Percentiles rank a stretch among this genome's conserved stretches.
Conservation (phyloP, 257 asterid species). For the Solanum tarijense region DNA sequence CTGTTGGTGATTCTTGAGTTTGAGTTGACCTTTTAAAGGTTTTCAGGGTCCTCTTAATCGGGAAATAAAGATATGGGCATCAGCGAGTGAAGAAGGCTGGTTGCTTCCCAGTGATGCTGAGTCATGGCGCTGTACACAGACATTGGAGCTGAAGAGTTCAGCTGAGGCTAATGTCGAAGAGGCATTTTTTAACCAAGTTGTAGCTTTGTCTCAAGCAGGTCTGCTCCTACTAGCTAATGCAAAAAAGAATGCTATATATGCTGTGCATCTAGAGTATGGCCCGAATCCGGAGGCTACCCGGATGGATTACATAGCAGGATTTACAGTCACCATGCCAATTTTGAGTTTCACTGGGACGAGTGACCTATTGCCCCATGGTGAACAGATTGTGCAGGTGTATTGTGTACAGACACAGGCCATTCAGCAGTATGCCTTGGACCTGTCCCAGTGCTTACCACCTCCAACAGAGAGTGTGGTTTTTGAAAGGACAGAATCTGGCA, state of each 20-base stretch:
- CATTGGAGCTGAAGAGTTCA: slow-evolving; percentile 70
- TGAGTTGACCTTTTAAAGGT: slow-evolving; percentile 1
- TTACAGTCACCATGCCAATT: slow-evolving; percentile 93
- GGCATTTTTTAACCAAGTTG: slow-evolving; percentile 92
- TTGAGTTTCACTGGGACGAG: slow-evolving; percentile 95
- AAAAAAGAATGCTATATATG: slow-evolving; percentile 87
- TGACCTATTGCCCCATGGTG: slow-evolving; percentile 68
- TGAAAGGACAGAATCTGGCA: slow-evolving; percentile 58
- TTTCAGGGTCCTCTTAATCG: slow-evolving; percentile 83
- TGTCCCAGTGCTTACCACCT: slow-evolving; percentile 86
- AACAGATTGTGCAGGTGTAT: slow-evolving; percentile 83
- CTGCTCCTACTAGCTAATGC: slow-evolving; percentile 91
- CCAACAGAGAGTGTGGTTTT: slow-evolving; percentile 42
- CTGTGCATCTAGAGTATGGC: slow-evolving; percentile 90
- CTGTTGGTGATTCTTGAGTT: neutral
- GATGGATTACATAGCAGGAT: slow-evolving; percentile 86
- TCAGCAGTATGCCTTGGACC: slow-evolving; percentile 91
- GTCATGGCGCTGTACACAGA: slow-evolving; percentile 86
- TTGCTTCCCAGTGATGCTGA: slow-evolving; percentile 89
- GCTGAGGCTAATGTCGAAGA: slow-evolving; percentile 50
- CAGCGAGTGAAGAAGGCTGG: slow-evolving; percentile 97
- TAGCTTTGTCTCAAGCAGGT: slow-evolving; percentile 73
- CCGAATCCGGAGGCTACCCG: slow-evolving; percentile 69
- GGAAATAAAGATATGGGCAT: slow-evolving; percentile 83
- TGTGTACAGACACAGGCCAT: slow-evolving; percentile 98